Evolutionary conservation across 495 filamentous ascomycete genomes (phyloP), one percentile per base, ranked within the genome.

Genomic region (Pyrenopolyporus hunteri): DNA sequence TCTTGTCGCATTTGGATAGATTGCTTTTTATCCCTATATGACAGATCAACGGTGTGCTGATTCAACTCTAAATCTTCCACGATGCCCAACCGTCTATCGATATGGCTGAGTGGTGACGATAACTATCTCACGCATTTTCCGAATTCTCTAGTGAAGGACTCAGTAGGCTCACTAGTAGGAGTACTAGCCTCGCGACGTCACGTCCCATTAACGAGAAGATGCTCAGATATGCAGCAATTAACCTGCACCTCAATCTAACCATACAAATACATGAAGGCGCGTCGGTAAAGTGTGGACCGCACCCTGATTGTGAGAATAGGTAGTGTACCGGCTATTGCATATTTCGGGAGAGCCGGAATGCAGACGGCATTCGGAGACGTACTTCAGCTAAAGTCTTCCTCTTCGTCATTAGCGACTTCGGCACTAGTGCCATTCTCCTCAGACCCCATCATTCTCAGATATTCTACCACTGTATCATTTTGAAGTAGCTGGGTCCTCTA

Each of bases 311-410:
- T 11, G 20, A 29, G 35, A 44, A 25, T 35, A 33, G n/a, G n/a
- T n/a, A n/a, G n/a, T n/a, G n/a, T 49, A 40, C 22, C 20, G 28
- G 36, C n/a, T 37, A 11, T 8, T 3, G 10, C 43, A 43, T 14
- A 25, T 20, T 43, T 23, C 40, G 4, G 20, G 20, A 13, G 11
- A 13, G 10, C 20, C 16, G 14, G 32, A 31, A 39, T 6, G 28
- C 2, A 19, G 14, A 23, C 8, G 7, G 28, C 13, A n/a, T 19
- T 14, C 33, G 22, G 44, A 56, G 35, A 20, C 1, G 35, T 36
- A 4, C 19, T 13, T 74, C 67, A 80, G 60, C 77, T 76, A 39
- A 80, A 81, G 31, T 81, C 78, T 14, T 79, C 78, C 16, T 79
- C 77, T 8, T 71, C 72, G 37, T 77, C 70, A 72, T 74, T 71